Evolutionary conservation across 192 early-diverging fungal species (phyloP), one percentile per base, ranked within the genome.

Genomic region (Podila clonocystis): DNA sequence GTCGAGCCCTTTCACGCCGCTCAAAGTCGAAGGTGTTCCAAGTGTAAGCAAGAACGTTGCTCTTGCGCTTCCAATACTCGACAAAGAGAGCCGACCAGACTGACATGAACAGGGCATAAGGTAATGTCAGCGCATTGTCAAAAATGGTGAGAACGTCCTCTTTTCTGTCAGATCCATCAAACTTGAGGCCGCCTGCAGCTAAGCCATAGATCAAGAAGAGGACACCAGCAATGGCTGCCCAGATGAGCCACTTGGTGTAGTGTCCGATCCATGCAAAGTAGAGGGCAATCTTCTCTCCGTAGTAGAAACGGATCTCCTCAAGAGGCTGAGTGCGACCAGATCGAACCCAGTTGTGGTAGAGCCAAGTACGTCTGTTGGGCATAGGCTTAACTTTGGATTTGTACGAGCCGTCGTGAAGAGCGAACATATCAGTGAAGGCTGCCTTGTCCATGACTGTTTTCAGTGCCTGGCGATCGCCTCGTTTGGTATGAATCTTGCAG

Each of bases 181-280:
- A 12, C 13, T 38, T 55, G 52, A 22, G 0, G 20, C 24, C 57
- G 33, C 69, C 66, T 41, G 67, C 71, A 57, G 77, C 67, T 2
- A 90, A 19, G 26, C 89, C 89, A 74, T 84, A 90, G 45, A 88
- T 60, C 62, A 89, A 82, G 59, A 85, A 87, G 9, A 85, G 19
- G 9, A 91, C 15, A 9, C 91, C 91, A 2, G 83, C 31, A 29
- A 88, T 17, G 15, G 89, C 78, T 8, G 90, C 89, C 30, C 66
- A 48, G 29, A 66, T 22, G 5, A 88, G 74, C 91, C 91, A 92
- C n/a, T 85, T 68, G 4, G 89, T 88, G 68, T 91, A 93, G 70
- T 87, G 87, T 68, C 88, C 88, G 41, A 92, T 72, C 88, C 89
- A 93, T 28, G 90, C 87, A 82, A 93, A 92, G 58, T 92, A 93